These are phyloP conservation scores for Dicorynia guianensis DNA, from an alignment of 306 rosid species.

Conservation along the genomic window DNA sequence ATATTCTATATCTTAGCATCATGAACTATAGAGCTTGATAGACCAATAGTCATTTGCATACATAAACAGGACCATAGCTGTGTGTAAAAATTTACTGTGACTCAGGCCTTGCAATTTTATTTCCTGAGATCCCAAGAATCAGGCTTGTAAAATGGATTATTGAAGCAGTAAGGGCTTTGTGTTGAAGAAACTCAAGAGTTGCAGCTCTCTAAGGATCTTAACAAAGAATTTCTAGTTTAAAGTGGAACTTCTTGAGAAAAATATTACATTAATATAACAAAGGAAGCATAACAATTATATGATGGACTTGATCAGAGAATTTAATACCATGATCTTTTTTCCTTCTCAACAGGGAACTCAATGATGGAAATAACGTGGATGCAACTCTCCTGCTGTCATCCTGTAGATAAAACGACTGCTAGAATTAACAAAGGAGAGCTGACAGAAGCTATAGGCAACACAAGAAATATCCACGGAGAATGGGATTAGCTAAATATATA, in stretches of 20 bases:
- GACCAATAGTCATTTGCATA: not conserved
- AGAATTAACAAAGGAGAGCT: conserved; percentile 20
- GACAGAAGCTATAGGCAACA: not conserved
- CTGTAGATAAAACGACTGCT: conserved; percentile 50
- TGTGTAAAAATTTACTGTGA: not conserved
- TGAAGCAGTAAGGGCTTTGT: not conserved
- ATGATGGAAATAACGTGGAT: conserved; percentile 74
- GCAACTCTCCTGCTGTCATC: conserved; percentile 92
- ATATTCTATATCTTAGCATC: not conserved
- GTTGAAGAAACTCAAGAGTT: not conserved
- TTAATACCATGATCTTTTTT: conserved; percentile 89
- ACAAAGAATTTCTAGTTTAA: not conserved
- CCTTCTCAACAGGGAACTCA: conserved; percentile 66
- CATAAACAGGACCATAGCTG: not conserved
- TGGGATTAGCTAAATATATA: not conserved
- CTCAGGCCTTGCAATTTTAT: not conserved
- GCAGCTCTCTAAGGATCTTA: not conserved
- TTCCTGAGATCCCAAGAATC: conserved; percentile 6
- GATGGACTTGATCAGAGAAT: conserved; percentile 30
- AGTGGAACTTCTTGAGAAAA: not conserved
- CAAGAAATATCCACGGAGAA: not conserved
- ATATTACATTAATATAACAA: not conserved
- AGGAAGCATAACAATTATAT: not conserved
- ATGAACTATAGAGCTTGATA: not conserved
- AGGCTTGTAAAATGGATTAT: not conserved